Evolutionary conservation across 805 yeast species (phyloP).

Genomic region (Hanseniaspora mollemarum): DNA sequence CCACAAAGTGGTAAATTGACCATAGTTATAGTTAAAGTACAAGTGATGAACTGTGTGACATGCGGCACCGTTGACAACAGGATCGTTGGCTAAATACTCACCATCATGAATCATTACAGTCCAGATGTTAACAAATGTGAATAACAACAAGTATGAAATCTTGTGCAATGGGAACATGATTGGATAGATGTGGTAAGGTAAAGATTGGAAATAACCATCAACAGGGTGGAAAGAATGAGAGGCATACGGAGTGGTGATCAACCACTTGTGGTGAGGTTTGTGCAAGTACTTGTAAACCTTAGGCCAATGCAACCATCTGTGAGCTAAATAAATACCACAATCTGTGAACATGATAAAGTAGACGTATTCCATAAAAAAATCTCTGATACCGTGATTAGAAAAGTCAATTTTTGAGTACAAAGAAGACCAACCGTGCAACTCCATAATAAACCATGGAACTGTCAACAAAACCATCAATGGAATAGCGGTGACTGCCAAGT

Average conservation of each 20-base stretch:
- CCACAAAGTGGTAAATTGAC: conserved; percentile 97
- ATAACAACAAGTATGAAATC: conserved; percentile 64
- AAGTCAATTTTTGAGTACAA: conserved; percentile 58
- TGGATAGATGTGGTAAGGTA: conserved; percentile 90
- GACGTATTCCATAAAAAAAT: conserved; percentile 57
- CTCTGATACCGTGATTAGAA: conserved; percentile 55
- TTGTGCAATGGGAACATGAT: conserved; percentile 87
- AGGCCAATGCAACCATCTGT: conserved; percentile 91
- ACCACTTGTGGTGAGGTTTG: conserved; percentile 98
- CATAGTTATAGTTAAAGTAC: conserved; percentile 95
- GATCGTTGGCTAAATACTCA: conserved; percentile 84
- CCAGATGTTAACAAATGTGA: conserved; percentile 93
- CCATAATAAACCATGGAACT: conserved; percentile 79
- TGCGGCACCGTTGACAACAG: conserved; percentile 92
- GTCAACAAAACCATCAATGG: conserved; percentile 84
- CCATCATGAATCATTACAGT: conserved; percentile 98
- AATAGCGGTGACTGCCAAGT: conserved; percentile 66
- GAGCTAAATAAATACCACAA: conserved; percentile 80
- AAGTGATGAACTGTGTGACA: conserved; percentile 96
- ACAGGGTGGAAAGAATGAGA: conserved; percentile 98
- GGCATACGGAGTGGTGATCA: conserved; percentile 96
- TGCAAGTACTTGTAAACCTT: conserved; percentile 72
- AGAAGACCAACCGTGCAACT: conserved; percentile 70
- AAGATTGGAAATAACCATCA: conserved; percentile 85
- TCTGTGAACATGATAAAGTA: conserved; percentile 85